These are phyloP conservation scores for Kodamaea fukazawae DNA, from an alignment of 805 yeast genomes.

Conservation along the genomic window DNA sequence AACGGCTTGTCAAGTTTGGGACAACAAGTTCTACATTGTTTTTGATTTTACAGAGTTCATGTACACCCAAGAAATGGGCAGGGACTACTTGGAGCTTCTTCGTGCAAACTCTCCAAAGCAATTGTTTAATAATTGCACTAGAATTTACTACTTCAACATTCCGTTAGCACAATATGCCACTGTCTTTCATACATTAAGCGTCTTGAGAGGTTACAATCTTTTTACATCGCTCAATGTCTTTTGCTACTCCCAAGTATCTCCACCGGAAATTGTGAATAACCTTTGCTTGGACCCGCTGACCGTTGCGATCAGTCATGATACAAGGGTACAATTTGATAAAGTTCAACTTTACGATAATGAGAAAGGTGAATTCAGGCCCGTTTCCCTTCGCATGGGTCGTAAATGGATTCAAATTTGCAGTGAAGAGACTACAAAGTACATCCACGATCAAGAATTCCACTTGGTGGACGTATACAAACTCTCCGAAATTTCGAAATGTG, in stretches of 20 bases:
- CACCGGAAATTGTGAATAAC: constrained; percentile 30
- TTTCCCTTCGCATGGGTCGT: constrained; percentile 66
- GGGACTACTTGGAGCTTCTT: constrained; percentile 34
- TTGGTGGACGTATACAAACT: constrained; percentile 36
- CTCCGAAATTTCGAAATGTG: constrained; percentile 37
- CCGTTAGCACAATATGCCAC: constrained; percentile 25
- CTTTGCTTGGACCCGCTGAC: constrained; percentile 37
- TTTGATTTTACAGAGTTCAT: constrained; percentile 67
- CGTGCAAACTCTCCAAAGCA: constrained; percentile 50
- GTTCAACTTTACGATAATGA: constrained; percentile 47
- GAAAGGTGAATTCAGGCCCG: constrained; percentile 53
- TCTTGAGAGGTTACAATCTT: constrained; percentile 16
- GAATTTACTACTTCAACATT: constrained; percentile 51
- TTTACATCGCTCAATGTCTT: constrained; percentile 1
- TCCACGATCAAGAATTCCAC: constrained; percentile 21
- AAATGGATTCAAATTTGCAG: constrained; percentile 54
- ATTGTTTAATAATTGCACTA: constrained; percentile 50
- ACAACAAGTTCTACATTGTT: constrained; percentile 58
- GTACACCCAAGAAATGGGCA: constrained; percentile 22
- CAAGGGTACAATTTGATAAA: constrained; percentile 32
- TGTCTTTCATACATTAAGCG: constrained; percentile 19
- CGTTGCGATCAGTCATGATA: constrained; percentile 33
- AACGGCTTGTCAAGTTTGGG: constrained; percentile 69
- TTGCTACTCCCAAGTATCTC: constrained; percentile 34
- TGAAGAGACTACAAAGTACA: constrained; percentile 20